phyloP scores from a whole-genome alignment of 768 basidiomycete genomes.

The Polyporus arcularius region DNA sequence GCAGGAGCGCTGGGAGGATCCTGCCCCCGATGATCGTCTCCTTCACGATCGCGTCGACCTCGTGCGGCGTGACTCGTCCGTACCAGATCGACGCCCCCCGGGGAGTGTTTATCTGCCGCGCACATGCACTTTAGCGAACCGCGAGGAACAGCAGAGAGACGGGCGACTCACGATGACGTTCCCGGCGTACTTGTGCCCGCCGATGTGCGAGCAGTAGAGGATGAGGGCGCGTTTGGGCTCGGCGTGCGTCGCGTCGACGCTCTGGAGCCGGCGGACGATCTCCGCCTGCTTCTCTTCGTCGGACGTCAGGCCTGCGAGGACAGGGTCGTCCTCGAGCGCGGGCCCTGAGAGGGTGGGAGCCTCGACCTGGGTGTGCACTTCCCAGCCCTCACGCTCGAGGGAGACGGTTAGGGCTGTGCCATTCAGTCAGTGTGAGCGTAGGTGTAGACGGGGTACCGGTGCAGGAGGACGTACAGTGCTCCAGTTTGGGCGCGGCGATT shows the following conservation, averaged over 20 bases:
- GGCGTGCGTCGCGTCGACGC: constrained; percentile 47
- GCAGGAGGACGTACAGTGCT: constrained; percentile 52
- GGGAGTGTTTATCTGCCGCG: constrained; percentile 76
- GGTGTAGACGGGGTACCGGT: neutral
- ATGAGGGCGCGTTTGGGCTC: constrained; percentile 74
- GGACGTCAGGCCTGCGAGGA: constrained; percentile 31
- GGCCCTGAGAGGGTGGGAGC: constrained; percentile 44
- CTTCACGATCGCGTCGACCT: constrained; percentile 82
- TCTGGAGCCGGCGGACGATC: constrained; percentile 46
- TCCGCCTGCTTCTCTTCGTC: constrained; percentile 53
- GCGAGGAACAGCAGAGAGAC: constrained; percentile 4
- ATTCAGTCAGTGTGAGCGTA: neutral
- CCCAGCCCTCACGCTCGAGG: constrained; percentile 71
- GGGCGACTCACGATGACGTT: constrained; percentile 78
- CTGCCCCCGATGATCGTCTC: constrained; percentile 86
- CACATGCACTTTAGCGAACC: neutral
- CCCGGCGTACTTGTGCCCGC: constrained; percentile 92
- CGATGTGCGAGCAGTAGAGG: constrained; percentile 85
- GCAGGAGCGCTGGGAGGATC: constrained; percentile 81
- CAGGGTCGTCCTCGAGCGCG: constrained; percentile 62
- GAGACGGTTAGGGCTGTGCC: constrained; percentile 59
- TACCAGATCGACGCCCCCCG: constrained; percentile 90
- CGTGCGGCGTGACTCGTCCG: constrained; percentile 88
- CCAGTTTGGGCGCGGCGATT: constrained; percentile 83
- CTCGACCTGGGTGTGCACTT: constrained; percentile 73